Evolutionary conservation across 129 eudicot genomes (phyloP).

Genomic region (Erigeron canadensis): DNA sequence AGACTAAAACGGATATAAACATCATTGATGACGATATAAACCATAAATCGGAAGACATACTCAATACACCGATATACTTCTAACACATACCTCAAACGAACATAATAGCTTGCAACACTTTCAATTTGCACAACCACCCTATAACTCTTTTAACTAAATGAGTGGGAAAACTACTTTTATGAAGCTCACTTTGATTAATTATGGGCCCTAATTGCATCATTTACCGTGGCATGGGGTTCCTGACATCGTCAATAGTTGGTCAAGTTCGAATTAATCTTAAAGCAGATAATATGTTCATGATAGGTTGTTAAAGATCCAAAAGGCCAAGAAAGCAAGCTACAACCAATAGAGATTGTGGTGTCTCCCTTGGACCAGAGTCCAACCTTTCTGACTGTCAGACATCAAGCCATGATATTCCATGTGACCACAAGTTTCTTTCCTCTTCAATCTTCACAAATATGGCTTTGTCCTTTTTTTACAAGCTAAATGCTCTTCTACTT

Average conservation of each 20-base stretch:
- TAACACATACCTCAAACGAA: background rate
- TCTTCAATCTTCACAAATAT: slow-evolving; percentile 17
- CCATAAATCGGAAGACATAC: background rate
- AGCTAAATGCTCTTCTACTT: background rate
- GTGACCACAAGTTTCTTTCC: slow-evolving; percentile 16
- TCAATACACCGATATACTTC: background rate
- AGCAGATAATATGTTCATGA: background rate
- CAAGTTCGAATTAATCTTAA: background rate
- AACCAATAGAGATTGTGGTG: slow-evolving; percentile 6
- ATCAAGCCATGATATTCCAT: slow-evolving; percentile 8
- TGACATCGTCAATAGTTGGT: background rate
- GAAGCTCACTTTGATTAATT: background rate
- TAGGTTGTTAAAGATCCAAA: slow-evolving; percentile 2
- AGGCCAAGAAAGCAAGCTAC: slow-evolving; percentile 12
- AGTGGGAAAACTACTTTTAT: background rate
- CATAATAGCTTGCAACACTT: background rate
- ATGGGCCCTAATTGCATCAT: background rate
- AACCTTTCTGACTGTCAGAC: slow-evolving; percentile 18
- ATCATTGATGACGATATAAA: background rate
- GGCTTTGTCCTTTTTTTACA: background rate
- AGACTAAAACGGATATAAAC: background rate
- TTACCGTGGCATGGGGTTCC: background rate
- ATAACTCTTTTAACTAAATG: background rate
- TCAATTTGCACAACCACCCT: background rate
- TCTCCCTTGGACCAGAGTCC: slow-evolving; percentile 25